phyloP scores from a whole-genome alignment of 371 early-diverging fungal species.

The Mortierella sp. region DNA sequence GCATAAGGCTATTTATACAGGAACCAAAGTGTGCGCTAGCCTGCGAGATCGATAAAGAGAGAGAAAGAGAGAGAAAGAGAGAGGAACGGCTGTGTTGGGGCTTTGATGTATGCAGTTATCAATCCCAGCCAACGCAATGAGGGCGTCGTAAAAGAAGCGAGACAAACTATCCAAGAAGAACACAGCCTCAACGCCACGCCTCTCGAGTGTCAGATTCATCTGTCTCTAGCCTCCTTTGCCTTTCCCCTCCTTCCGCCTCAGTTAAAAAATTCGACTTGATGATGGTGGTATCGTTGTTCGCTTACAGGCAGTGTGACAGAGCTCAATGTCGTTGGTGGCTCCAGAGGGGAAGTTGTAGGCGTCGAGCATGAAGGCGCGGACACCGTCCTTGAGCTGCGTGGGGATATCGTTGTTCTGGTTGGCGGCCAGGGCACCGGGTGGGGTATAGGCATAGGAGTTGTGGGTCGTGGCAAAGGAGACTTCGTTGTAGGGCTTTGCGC shows the following conservation, averaged over 20 bases:
- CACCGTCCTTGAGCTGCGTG: constrained; percentile 77
- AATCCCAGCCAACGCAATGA: too few relatives aligned
- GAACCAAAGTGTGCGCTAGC: neutral
- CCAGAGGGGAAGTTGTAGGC: constrained; percentile 59
- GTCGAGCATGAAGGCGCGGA: constrained; percentile 81
- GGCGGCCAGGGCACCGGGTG: constrained; percentile 64
- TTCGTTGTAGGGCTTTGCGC: constrained; percentile 67
- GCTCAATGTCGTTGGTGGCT: constrained; percentile 61
- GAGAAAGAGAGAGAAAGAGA: neutral
- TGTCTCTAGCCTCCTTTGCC: neutral
- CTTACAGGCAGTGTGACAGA: constrained; percentile 78
- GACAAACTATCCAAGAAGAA: neutral
- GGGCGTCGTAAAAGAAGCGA: too few relatives aligned
- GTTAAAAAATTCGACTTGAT: too few relatives aligned
- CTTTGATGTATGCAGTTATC: neutral
- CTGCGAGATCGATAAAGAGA: neutral
- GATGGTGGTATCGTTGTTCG: neutral
- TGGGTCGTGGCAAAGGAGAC: constrained; percentile 79
- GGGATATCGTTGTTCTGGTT: constrained; percentile 75
- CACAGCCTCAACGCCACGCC: neutral
- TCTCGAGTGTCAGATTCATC: neutral
- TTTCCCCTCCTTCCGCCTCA: neutral
- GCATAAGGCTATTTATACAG: neutral
- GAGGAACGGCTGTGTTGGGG: neutral
- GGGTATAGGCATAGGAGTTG: constrained; percentile 76